Evolutionary conservation across 495 filamentous ascomycete genomes (phyloP).

Genomic region (Podospora conica): DNA sequence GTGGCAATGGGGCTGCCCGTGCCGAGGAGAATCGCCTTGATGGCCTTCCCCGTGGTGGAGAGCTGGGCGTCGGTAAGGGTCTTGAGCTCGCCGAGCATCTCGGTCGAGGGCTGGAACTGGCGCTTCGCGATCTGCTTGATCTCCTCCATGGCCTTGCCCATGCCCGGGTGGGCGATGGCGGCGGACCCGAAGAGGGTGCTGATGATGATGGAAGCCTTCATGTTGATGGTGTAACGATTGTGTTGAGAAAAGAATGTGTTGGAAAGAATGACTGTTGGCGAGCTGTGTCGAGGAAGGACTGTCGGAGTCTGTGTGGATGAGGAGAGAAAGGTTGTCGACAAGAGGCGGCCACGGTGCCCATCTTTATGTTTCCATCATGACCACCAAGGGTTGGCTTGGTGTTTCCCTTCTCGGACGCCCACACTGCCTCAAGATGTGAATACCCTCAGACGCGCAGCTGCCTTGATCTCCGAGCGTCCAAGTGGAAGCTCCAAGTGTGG

Average conservation of each 20-base stretch:
- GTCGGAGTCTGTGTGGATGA: background rate
- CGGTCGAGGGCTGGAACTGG: slow-evolving; percentile 7
- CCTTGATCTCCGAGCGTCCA: background rate
- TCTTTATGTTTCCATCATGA: background rate
- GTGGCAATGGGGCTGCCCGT: slow-evolving; percentile 7
- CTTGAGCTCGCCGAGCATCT: slow-evolving; percentile 6
- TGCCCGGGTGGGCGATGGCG: slow-evolving; percentile 7
- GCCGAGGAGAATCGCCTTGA: slow-evolving; percentile 7
- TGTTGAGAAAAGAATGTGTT: background rate
- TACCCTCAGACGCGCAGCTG: background rate
- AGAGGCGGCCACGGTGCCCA: background rate
- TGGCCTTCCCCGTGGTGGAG: slow-evolving; percentile 4
- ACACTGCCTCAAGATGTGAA: background rate
- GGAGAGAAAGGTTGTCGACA: background rate
- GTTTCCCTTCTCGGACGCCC: background rate
- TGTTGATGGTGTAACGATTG: background rate
- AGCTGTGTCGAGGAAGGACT: background rate
- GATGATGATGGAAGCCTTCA: slow-evolving; percentile 6
- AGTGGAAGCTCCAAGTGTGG: background rate
- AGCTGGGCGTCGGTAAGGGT: slow-evolving; percentile 1
- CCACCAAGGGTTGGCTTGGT: background rate
- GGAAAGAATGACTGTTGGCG: background rate
- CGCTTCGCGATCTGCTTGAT: slow-evolving; percentile 1
- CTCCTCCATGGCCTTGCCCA: slow-evolving; percentile 3
- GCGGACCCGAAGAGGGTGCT: slow-evolving; percentile 2